Evolutionary conservation across 2,329 filamentous ascomycete genomes (phyloP).

Genomic region (Colletotrichum caudatum): DNA sequence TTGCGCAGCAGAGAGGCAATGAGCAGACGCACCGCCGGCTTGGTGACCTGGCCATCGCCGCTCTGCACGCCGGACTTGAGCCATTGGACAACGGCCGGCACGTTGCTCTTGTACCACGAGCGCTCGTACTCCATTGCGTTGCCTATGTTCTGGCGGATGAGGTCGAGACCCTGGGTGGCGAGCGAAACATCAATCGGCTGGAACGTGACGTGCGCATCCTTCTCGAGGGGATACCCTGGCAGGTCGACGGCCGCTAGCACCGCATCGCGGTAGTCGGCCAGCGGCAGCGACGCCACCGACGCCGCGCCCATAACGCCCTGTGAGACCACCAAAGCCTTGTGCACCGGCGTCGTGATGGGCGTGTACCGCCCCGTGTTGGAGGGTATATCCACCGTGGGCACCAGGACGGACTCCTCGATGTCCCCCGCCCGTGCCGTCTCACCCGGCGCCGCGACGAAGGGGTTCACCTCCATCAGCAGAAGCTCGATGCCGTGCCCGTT

Average conservation of each 20-base stretch:
- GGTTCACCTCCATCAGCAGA: conserved; percentile 65
- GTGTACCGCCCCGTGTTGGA: conserved; percentile 74
- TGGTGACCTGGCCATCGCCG: conserved; percentile 62
- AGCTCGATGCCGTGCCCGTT: conserved; percentile 75
- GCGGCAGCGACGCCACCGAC: conserved; percentile 59
- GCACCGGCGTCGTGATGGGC: conserved; percentile 83
- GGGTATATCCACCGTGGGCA: conserved; percentile 79
- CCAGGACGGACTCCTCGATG: conserved; percentile 76
- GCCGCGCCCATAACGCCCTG: conserved; percentile 78
- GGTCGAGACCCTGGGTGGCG: conserved; percentile 72
- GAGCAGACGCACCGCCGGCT: conserved; percentile 74
- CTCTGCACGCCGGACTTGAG: conserved; percentile 62
- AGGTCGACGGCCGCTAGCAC: conserved; percentile 71
- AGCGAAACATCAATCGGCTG: conserved; percentile 72
- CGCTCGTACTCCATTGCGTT: conserved; percentile 80
- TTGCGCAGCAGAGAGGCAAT: conserved; percentile 75
- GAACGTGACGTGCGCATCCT: conserved; percentile 57
- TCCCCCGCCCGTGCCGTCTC: conserved; percentile 52
- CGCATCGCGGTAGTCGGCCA: conserved; percentile 53
- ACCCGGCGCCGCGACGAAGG: conserved; percentile 59
- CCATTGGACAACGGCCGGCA: conserved; percentile 76
- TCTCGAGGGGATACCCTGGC: conserved; percentile 54
- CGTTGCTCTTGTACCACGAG: conserved; percentile 78
- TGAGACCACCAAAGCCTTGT: conserved; percentile 81
- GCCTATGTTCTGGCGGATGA: conserved; percentile 76